Evolutionary conservation across 768 basidiomycete species (phyloP).

Genomic region (Clavulina sp.): DNA sequence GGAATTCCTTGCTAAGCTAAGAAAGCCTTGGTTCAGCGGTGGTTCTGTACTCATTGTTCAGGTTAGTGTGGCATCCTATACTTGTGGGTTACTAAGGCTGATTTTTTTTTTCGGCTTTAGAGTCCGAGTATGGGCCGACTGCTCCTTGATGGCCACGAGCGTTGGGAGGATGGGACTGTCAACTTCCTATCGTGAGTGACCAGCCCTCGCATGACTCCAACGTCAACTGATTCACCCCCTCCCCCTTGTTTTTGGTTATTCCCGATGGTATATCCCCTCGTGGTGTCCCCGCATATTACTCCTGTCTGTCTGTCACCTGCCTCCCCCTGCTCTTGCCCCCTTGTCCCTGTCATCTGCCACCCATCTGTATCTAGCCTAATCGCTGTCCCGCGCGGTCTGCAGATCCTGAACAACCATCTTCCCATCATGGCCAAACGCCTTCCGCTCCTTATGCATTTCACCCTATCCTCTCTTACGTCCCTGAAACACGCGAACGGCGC

Average conservation of each 20-base stretch:
- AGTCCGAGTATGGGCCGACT: neutral
- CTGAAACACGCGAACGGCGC: conserved; percentile 41
- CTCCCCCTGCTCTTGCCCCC: too few relatives aligned
- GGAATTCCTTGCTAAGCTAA: conserved; percentile 33
- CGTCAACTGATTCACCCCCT: too few relatives aligned
- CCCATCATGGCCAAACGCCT: conserved; percentile 65
- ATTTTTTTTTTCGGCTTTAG: conserved; percentile 4
- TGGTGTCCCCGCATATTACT: too few relatives aligned
- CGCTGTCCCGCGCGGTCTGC: conserved; percentile 62
- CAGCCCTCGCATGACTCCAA: too few relatives aligned
- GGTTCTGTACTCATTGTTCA: conserved; percentile 72
- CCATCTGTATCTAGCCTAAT: too few relatives aligned
- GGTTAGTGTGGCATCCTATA: conserved; percentile 38
- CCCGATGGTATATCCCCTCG: too few relatives aligned
- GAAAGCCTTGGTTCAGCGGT: conserved; percentile 69
- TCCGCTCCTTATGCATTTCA: conserved; percentile 46
- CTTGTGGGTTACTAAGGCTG: conserved; percentile 42
- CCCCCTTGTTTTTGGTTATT: too few relatives aligned
- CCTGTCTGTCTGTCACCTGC: too few relatives aligned
- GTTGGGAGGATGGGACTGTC: conserved; percentile 61
- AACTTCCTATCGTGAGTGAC: conserved; percentile 41
- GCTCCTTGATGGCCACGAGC: conserved; percentile 5
- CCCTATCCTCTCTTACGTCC: conserved; percentile 35
- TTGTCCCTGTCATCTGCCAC: too few relatives aligned
- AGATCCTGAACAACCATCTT: conserved; percentile 59